Percentiles rank a stretch among this genome's conserved stretches.
Evolutionary conservation across 2,329 filamentous ascomycete species (phyloP).

Genomic region (Phaeoacremonium minimum): DNA sequence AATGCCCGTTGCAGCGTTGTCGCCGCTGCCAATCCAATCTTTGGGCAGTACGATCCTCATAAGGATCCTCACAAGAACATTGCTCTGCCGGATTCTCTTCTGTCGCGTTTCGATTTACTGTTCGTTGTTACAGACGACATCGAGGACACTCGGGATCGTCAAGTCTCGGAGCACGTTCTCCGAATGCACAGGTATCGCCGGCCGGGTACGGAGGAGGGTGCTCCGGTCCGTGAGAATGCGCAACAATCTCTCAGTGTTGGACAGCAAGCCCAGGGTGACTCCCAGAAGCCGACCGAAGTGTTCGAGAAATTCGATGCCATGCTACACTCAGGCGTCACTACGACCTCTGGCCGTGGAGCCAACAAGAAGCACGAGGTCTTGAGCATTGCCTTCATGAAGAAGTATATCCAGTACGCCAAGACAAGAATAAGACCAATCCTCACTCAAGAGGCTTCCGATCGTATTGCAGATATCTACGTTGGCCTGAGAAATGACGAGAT

Average conservation of each 20-base stretch:
- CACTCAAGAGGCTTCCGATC: slow-evolving; percentile 86
- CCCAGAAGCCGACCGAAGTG: slow-evolving; percentile 76
- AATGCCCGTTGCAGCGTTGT: slow-evolving; percentile 97
- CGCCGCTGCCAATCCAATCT: slow-evolving; percentile 94
- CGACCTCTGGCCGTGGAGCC: slow-evolving; percentile 67
- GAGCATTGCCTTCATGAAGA: slow-evolving; percentile 97
- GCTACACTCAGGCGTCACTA: slow-evolving; percentile 88
- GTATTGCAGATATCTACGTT: slow-evolving; percentile 88
- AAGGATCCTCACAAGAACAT: slow-evolving; percentile 99
- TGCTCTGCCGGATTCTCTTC: slow-evolving; percentile 87
- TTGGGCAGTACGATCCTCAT: slow-evolving; percentile 96
- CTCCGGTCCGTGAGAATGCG: slow-evolving; percentile 83
- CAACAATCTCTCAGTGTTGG: slow-evolving; percentile 85
- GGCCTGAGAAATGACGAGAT: slow-evolving; percentile 93
- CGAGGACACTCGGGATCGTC: slow-evolving; percentile 84
- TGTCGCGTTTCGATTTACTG: slow-evolving; percentile 96
- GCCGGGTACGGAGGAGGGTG: slow-evolving; percentile 88
- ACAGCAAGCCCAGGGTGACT: slow-evolving; percentile 68
- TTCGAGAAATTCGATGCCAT: slow-evolving; percentile 96
- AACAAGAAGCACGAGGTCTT: slow-evolving; percentile 81
- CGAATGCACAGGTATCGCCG: slow-evolving; percentile 96
- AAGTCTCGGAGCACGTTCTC: slow-evolving; percentile 92
- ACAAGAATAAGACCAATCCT: slow-evolving; percentile 83
- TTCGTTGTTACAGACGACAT: slow-evolving; percentile 99
- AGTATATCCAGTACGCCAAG: slow-evolving; percentile 99